Evolutionary conservation across 2,329 filamentous ascomycete genomes (phyloP).

Genomic region (Fusarium avenaceum): DNA sequence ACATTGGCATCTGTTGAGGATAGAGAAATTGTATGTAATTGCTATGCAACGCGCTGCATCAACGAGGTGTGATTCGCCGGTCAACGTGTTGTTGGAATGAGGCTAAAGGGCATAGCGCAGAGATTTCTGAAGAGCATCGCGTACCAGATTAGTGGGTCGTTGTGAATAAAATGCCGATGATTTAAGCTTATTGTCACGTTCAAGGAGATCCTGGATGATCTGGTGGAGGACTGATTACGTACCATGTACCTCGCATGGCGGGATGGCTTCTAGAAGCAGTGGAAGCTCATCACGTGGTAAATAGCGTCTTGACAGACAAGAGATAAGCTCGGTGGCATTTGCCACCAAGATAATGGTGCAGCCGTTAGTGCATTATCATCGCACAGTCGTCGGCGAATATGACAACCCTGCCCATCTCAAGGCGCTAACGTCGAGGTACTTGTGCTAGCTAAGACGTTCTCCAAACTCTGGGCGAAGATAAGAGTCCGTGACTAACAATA

Average conservation of each 20-base stretch:
- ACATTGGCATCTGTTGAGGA: constrained; percentile 7
- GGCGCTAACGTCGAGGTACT: constrained; percentile 38
- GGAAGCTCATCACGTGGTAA: constrained; percentile 25
- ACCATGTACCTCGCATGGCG: constrained; percentile 43
- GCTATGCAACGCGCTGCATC: constrained; percentile 11
- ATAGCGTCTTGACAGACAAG: constrained; percentile 20
- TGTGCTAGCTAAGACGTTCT: constrained; percentile 42
- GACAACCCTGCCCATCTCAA: constrained; percentile 19
- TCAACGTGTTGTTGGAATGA: constrained; percentile 13
- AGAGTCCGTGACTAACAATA: constrained; percentile 42
- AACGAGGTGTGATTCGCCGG: constrained; percentile 21
- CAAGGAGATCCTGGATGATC: constrained; percentile 35
- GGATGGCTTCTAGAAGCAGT: constrained; percentile 44
- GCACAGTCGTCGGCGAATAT: background rate
- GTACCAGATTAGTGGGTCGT: constrained; percentile 31
- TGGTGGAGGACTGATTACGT: constrained; percentile 43
- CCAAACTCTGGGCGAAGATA: constrained; percentile 35
- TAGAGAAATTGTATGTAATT: constrained; percentile 24
- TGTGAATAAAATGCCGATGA: constrained; percentile 39
- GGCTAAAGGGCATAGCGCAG: constrained; percentile 36
- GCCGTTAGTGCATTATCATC: constrained; percentile 35
- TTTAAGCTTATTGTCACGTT: constrained; percentile 50
- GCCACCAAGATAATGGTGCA: background rate
- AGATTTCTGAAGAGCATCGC: constrained; percentile 23
- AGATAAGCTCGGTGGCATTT: constrained; percentile 1